phyloP scores from a whole-genome alignment of 208 protist species.

The Leishmania turanica region DNA sequence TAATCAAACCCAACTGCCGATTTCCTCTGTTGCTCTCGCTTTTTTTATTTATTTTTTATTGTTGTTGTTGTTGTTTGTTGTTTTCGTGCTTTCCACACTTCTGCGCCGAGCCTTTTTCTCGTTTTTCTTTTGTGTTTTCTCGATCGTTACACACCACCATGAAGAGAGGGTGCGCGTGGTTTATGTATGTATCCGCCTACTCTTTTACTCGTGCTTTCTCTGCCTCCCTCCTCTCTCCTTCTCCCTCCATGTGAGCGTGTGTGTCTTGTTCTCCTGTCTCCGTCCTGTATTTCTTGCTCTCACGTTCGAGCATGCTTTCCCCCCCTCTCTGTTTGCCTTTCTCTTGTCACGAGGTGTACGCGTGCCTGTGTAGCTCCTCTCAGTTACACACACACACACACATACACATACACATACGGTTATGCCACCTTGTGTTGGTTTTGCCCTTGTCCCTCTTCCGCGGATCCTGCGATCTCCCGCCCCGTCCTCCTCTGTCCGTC shows the following conservation, averaged over 20 bases:
- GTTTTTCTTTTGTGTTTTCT: not conserved
- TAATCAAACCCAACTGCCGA: not conserved
- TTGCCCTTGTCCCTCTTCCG: no score
- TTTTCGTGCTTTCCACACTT: no score
- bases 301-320: no score
- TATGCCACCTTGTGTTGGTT: no score
- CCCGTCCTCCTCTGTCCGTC: no score
- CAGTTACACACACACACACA: not conserved
- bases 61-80: not conserved
- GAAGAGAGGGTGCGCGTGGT: no score
- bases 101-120: no score
- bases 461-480: no score
- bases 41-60: not conserved
- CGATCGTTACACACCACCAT: not conserved
- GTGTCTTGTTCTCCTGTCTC: no score
- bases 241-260: not conserved
- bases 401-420: no score
- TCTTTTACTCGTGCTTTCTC: not conserved
- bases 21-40: not conserved
- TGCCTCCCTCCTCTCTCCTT: not conserved
- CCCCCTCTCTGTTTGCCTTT: not conserved
- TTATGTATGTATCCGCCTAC: not conserved
- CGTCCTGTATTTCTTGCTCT: no score
- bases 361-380: not conserved
- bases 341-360: not conserved